Base-by-base conservation (phyloP, 345 rosid species). In the Gossypioides kirkii region DNA sequence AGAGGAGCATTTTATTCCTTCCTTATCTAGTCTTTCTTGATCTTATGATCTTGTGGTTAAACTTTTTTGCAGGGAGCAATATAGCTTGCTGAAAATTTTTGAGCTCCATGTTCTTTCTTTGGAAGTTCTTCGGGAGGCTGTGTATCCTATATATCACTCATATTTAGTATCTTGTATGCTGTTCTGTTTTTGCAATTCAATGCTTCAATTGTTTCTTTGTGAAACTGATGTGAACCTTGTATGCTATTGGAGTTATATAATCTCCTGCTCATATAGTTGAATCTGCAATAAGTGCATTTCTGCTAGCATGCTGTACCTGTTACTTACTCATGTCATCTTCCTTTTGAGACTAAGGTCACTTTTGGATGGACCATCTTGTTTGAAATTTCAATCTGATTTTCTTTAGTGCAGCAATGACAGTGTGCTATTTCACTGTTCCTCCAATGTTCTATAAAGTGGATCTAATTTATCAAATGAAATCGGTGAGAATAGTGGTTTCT, bases 81-180 rank as follows among this genome's bases (percentile, higher is more conserved):
- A 80, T 77, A 82, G 82, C 50, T 80, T 86, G 78, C 81, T 64
- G 75, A 76, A 78, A 74, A 71, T 84, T 52, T 88, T 85, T 55
- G 80, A 80, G 83, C 90, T 87, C 75, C 95, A 90, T 77, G 71
- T 82, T 74, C 88, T 86, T 77, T 87, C 88, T 63, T 73, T 90
- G 81, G 88, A 84, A 75, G 95, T 90, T 80, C 85, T 90, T 53
- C 83, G 89, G 63, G 95, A 90, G 83, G 91, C 95, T 70, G 80
- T 80, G 95, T 90, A 90, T 90, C 95, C 95, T 86, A 79, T n/a
- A 53, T 62, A 49, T 71, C 43, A 53, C 41, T 70, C 46, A 2
- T 77, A 14, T 64, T 72, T 58, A 58, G 72, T 56, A 42, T 28
- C 63, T 71, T 75, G 42, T 42, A 9, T 60, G 6, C 41, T 18